Evolutionary conservation across 2,329 filamentous ascomycete genomes (phyloP), one percentile per base, ranked within the genome.

Genomic region (Diaporthe citrichinensis): DNA sequence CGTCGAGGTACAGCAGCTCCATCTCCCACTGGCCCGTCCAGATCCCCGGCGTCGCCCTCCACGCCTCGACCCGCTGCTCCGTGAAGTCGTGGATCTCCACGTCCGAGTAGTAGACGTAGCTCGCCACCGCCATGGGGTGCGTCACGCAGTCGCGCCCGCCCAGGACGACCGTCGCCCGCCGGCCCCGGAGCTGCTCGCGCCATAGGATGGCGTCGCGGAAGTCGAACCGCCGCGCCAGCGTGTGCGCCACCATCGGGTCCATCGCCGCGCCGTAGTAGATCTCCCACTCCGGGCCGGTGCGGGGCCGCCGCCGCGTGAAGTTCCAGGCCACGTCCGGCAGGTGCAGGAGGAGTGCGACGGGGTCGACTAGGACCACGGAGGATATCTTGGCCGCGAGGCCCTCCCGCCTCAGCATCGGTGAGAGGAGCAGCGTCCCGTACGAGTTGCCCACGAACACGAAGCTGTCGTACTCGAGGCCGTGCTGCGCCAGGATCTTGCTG

Each of bases 251-350:
- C 4, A 91, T 91, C 39, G 91, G 90, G 78, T 95, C 93, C 67
- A 88, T 92, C 57, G 88, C 90, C 6, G 91, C 93, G 80, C 94
- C 94, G 79, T 93, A 94, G 86, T 90, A 93, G 17, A 94, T 84
- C 80, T 92, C 89, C 85, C 90, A 92, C 82, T 95, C 92, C 77
- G 93, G 93, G 20, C 93, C 92, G 74, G 73, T 84, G 80, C 78
- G 84, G 4, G 90, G 90, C 72, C 77, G 81, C 36, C 89, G 84
- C 76, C 87, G 84, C 14, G 89, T 92, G 80, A 94, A 94, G 82
- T 94, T 94, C 85, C 91, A 94, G 14, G 92, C 92, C 41, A 94
- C 91, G 76, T 93, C 87, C 0, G 92, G 92, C 51, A 93, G 86
- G 81, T 94, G 93, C 51, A 95, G 86, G 71, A 94, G 84, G 72